Percentiles rank a stretch among this genome's conserved stretches.
Conservation (phyloP, 352 stramenopile species). For the Globisporangium spiculum region DNA sequence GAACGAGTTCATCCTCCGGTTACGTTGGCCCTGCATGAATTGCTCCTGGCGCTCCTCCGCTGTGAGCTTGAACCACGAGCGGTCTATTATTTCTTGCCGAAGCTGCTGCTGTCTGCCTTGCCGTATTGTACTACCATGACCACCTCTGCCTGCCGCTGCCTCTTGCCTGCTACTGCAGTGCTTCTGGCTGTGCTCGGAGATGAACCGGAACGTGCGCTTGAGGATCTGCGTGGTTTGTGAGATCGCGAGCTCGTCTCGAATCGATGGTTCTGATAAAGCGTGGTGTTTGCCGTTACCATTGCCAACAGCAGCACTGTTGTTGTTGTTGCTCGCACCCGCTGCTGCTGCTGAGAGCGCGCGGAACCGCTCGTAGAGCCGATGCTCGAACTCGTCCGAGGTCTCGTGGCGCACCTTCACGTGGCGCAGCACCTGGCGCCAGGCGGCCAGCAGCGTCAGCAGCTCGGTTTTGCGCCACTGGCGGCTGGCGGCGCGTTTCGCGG, state of each 20-base stretch:
- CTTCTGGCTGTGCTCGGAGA: conserved; percentile 11
- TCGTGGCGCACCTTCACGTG: background rate
- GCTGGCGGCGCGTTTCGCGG: background rate
- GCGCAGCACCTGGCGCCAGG: background rate
- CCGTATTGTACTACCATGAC: background rate
- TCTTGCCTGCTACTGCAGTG: background rate
- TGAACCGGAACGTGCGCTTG: conserved; percentile 11
- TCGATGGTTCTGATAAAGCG: background rate
- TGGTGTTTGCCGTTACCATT: background rate
- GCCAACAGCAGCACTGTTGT: background rate
- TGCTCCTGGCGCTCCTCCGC: background rate
- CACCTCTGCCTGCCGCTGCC: background rate
- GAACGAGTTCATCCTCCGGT: conserved; percentile 2
- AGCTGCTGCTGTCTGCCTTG: background rate
- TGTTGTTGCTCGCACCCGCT: background rate
- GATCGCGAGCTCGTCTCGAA: background rate
- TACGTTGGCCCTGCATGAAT: conserved; percentile 2
- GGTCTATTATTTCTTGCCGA: background rate
- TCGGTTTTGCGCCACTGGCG: background rate
- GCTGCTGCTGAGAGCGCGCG: background rate
- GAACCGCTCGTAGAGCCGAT: conserved; percentile 1
- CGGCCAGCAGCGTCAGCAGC: background rate
- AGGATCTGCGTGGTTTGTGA: background rate
- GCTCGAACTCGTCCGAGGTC: background rate
- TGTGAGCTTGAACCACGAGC: conserved; percentile 1